Conservation (phyloP, 1,284 basidiomycete species). For the Austroboletus novae-zelandiae region DNA sequence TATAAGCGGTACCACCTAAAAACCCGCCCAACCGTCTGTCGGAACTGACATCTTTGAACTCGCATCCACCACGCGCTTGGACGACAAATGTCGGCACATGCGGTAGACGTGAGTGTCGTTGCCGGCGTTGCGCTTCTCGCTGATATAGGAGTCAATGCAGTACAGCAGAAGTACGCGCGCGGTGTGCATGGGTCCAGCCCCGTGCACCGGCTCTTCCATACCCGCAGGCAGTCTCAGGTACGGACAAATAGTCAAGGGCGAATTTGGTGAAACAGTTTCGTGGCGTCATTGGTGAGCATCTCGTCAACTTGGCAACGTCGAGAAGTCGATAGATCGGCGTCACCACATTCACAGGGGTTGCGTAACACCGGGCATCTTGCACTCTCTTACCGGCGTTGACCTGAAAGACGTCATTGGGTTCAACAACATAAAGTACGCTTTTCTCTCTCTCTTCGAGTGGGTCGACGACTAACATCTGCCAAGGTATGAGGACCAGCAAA, state of each 20-base stretch:
- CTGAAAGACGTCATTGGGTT: conserved; percentile 52
- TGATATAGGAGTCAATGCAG: conserved; percentile 35
- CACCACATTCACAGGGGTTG: conserved; percentile 54
- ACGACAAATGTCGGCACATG: conserved; percentile 31
- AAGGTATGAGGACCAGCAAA: conserved; percentile 58
- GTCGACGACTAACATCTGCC: background rate
- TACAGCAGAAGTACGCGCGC: conserved; percentile 69
- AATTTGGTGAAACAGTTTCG: conserved; percentile 60
- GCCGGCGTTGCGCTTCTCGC: background rate
- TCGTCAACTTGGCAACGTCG: conserved; percentile 8
- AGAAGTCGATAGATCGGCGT: conserved; percentile 12
- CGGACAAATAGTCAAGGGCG: conserved; percentile 44
- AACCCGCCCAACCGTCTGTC: background rate
- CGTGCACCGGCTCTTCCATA: conserved; percentile 57
- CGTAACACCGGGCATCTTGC: conserved; percentile 57
- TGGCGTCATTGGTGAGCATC: conserved; percentile 69
- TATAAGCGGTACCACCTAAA: background rate
- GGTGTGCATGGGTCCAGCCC: conserved; percentile 60
- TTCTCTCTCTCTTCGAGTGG: background rate
- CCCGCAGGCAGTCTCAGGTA: conserved; percentile 59
- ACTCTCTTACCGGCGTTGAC: conserved; percentile 42
- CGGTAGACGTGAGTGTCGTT: conserved; percentile 41
- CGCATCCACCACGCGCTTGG: background rate
- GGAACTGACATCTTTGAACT: background rate
- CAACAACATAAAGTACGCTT: conserved; percentile 44